A percentile compares a stretch with the other conserved stretches of the same genome.
These are phyloP conservation scores for Naegleria fowleri DNA, from an alignment of 208 protist genomes.

Conservation along the genomic window DNA sequence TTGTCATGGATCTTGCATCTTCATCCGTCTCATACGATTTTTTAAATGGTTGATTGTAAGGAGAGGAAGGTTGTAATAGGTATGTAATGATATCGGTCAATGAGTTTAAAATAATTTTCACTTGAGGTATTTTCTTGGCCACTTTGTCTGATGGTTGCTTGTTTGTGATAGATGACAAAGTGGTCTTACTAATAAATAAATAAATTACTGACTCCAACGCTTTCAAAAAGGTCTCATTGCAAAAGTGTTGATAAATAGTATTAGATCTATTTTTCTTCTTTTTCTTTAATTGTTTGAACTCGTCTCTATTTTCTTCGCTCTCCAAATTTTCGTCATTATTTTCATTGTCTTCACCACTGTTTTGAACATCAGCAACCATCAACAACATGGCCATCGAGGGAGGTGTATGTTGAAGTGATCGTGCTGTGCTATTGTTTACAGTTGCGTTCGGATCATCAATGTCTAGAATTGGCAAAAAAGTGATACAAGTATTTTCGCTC, in stretches of 20 bases:
- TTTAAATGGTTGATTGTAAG: not conserved
- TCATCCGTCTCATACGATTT: not conserved
- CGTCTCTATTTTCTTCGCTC: not conserved
- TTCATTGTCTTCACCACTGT: not conserved
- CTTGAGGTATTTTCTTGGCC: not conserved
- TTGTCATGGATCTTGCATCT: not conserved
- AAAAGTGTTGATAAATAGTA: not conserved
- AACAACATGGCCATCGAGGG: not conserved
- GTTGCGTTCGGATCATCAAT: not conserved
- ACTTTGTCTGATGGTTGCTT: not conserved
- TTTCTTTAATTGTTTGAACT: not conserved
- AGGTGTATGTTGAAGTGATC: not conserved
- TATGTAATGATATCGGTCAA: not conserved
- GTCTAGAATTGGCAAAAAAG: not conserved
- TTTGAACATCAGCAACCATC: not conserved
- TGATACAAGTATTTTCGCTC: not conserved
- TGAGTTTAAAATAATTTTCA: not conserved
- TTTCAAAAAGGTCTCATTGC: not conserved
- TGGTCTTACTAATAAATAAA: not conserved
- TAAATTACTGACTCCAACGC: not conserved
- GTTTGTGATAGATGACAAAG: not conserved
- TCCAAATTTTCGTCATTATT: not conserved
- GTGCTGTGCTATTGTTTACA: not conserved
- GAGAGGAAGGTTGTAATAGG: not conserved
- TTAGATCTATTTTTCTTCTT: not conserved